Conservation (phyloP, 2,329 filamentous ascomycete species). For the Sordariomycetes sp. region DNA sequence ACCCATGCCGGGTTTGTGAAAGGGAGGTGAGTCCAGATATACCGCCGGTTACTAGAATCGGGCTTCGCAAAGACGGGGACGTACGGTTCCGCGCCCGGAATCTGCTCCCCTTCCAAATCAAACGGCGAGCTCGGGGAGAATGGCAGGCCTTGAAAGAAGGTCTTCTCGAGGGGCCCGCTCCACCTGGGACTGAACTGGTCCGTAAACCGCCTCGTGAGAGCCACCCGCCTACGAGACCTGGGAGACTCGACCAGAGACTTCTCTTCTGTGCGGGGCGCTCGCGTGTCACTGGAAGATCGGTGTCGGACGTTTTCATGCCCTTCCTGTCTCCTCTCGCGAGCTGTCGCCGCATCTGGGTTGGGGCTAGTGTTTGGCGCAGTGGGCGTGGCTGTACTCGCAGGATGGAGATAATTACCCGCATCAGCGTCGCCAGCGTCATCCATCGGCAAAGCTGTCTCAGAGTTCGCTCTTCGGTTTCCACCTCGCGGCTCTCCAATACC, state of each 20-base stretch:
- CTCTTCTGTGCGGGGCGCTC: background rate
- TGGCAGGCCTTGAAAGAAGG: slow-evolving; percentile 1
- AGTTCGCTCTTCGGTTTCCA: background rate
- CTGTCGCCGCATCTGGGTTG: background rate
- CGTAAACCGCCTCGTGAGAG: slow-evolving; percentile 1
- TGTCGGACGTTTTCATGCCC: background rate
- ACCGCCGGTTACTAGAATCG: slow-evolving; percentile 14
- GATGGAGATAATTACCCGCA: background rate
- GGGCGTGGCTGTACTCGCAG: background rate
- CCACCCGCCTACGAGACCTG: slow-evolving; percentile 1
- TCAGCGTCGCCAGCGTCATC: background rate
- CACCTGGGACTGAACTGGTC: slow-evolving; percentile 3
- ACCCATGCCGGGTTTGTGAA: slow-evolving; percentile 47
- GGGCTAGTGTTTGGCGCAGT: background rate
- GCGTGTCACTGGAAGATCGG: slow-evolving; percentile 1
- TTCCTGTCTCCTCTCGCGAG: background rate
- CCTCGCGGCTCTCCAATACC: background rate
- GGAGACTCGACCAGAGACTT: background rate
- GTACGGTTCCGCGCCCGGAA: background rate
- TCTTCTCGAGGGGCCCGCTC: slow-evolving; percentile 3
- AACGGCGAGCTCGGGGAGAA: background rate
- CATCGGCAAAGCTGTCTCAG: background rate
- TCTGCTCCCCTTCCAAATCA: background rate
- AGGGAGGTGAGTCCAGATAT: slow-evolving; percentile 44
- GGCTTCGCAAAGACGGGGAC: slow-evolving; percentile 3